Percentiles rank a stretch among this genome's conserved stretches.
phyloP scores from a whole-genome alignment of 768 basidiomycete species.

The Russula abietina region DNA sequence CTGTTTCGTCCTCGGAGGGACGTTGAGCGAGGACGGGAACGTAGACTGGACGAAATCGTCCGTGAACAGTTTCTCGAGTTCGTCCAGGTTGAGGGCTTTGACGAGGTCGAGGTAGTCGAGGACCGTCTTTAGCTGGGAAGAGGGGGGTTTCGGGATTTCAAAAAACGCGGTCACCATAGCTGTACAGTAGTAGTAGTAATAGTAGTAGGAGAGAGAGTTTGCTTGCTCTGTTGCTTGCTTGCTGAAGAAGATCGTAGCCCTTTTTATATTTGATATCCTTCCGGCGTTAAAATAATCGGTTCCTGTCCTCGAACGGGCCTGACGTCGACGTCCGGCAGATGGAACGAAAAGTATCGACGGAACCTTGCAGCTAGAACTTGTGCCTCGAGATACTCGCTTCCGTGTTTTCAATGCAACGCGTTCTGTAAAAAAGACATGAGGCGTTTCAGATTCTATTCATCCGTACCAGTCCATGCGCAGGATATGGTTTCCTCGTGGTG shows the following conservation, averaged over 20 bases:
- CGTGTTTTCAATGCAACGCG: neutral
- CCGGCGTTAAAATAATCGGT: no score
- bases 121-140: no score
- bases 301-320: no score
- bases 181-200: neutral
- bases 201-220: neutral
- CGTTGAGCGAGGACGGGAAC: neutral
- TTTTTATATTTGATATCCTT: no score
- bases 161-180: neutral
- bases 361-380: no score
- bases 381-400: neutral
- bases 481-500: no score
- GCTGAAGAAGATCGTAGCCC: no score
- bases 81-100: neutral
- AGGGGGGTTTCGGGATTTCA: neutral
- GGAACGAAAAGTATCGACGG: no score
- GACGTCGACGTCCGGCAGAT: no score
- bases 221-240: no score
- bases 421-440: neutral
- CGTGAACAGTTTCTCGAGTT: neutral
- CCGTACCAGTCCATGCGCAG: neutral
- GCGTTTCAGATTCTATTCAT: neutral
- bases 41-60: slow-evolving; percentile 17
- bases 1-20: neutral
- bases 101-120: no score